phyloP scores from a whole-genome alignment of 2,329 filamentous ascomycete genomes.

The Stemphylium beticola region DNA sequence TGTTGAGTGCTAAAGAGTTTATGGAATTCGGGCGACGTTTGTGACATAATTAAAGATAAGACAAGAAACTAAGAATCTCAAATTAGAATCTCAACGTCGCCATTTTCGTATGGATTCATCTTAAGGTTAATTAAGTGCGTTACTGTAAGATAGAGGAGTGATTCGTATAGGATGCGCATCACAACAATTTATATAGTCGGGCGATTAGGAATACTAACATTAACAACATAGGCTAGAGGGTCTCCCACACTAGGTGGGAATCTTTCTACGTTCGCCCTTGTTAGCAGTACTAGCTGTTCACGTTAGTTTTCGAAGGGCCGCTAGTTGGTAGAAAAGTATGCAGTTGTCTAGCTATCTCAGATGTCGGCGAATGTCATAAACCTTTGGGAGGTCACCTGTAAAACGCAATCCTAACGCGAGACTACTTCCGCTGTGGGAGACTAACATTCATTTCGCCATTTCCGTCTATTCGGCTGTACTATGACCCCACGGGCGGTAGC shows the following conservation, averaged over 20 bases:
- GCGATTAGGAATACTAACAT: neutral
- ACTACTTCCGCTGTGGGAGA: neutral
- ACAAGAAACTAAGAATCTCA: slow-evolving; percentile 2
- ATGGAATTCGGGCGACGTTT: slow-evolving; percentile 7
- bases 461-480: neutral
- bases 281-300: neutral
- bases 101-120: neutral
- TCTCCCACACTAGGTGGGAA: neutral
- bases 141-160: neutral
- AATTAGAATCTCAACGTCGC: slow-evolving; percentile 4
- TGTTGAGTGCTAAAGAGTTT: slow-evolving; percentile 7
- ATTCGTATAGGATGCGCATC: neutral
- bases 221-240: neutral
- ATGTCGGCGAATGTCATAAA: neutral
- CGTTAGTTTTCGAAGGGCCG: neutral
- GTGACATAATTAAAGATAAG: slow-evolving; percentile 7
- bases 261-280: neutral
- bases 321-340: neutral
- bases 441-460: neutral
- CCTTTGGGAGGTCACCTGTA: neutral
- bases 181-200: neutral
- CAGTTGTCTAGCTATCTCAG: neutral
- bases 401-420: neutral
- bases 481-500: neutral
- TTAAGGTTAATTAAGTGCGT: neutral